phyloP scores from a whole-genome alignment of 495 filamentous ascomycete species.

The Astrocystis sublimbata region DNA sequence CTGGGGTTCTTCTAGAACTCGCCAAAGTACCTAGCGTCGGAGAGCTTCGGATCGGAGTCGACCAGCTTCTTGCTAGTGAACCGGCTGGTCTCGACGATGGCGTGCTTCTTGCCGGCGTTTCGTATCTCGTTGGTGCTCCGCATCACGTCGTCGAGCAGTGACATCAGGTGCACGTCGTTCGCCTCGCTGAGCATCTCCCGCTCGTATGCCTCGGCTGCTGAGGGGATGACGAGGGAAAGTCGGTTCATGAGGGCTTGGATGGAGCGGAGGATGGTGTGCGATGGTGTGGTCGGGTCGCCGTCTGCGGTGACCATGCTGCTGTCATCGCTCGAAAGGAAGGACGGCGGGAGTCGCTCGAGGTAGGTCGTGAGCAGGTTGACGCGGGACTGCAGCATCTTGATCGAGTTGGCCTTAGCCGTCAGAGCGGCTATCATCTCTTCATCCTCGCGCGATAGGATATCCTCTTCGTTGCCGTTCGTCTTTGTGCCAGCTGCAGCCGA shows the following conservation, averaged over 20 bases:
- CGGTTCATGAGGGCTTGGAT: slow-evolving; percentile 65
- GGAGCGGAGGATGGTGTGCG: slow-evolving; percentile 63
- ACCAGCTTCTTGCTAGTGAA: slow-evolving; percentile 20
- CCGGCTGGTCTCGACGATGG: slow-evolving; percentile 57
- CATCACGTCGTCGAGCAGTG: slow-evolving; percentile 68
- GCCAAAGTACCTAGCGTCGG: slow-evolving; percentile 20
- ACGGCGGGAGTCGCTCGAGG: slow-evolving; percentile 69
- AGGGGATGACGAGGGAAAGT: slow-evolving; percentile 59
- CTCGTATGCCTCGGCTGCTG: slow-evolving; percentile 53
- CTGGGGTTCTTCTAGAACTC: slow-evolving; percentile 13
- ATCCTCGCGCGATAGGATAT: slow-evolving; percentile 69
- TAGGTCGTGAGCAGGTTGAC: slow-evolving; percentile 81
- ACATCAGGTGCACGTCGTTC: slow-evolving; percentile 75
- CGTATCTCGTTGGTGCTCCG: slow-evolving; percentile 65
- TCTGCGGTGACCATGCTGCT: slow-evolving; percentile 36
- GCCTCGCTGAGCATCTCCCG: slow-evolving; percentile 64
- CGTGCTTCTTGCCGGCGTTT: slow-evolving; percentile 71
- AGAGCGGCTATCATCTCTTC: slow-evolving; percentile 71
- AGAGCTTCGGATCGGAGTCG: slow-evolving; percentile 9
- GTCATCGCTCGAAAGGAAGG: slow-evolving; percentile 51
- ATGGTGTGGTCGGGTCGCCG: slow-evolving; percentile 53
- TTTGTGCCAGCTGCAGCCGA: slow-evolving; percentile 17
- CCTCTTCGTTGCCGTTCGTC: slow-evolving; percentile 33
- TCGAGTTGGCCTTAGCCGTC: slow-evolving; percentile 85
- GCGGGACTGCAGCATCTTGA: slow-evolving; percentile 85